phyloP scores from a whole-genome alignment of 1,284 basidiomycete genomes.

The Cryptococcus floricola region DNA sequence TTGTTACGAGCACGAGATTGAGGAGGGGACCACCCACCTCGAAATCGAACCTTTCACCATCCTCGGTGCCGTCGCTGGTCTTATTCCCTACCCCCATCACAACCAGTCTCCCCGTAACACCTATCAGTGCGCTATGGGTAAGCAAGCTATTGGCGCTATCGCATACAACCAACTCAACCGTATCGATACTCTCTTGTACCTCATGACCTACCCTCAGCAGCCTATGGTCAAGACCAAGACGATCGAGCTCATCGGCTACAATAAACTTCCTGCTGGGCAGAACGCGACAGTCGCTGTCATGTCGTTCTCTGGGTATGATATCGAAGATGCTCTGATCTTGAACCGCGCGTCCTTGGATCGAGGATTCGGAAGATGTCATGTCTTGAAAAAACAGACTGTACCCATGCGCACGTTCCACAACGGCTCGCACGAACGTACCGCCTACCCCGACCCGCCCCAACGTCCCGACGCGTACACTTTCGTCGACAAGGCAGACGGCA shows the following conservation, averaged over 20 bases:
- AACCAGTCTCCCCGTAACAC: slow-evolving; percentile 99
- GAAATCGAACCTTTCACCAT: slow-evolving; percentile 99
- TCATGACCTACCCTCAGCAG: slow-evolving; percentile 98
- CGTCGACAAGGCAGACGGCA: slow-evolving; percentile 85
- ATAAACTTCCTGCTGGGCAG: slow-evolving; percentile 93
- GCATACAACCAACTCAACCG: slow-evolving; percentile 97
- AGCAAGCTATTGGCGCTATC: slow-evolving; percentile 99
- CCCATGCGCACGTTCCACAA: slow-evolving; percentile 95
- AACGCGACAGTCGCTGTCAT: slow-evolving; percentile 99
- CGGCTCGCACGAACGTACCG: slow-evolving; percentile 89
- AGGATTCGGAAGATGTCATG: slow-evolving; percentile 96
- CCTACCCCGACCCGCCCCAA: slow-evolving; percentile 76
- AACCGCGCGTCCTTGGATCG: slow-evolving; percentile 94
- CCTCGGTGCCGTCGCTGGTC: slow-evolving; percentile 92
- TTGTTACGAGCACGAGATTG: slow-evolving; percentile 86
- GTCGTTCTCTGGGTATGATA: slow-evolving; percentile 99
- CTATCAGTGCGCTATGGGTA: slow-evolving; percentile 99
- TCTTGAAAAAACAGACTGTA: slow-evolving; percentile 90
- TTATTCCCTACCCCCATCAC: slow-evolving; percentile 99
- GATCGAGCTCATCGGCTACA: slow-evolving; percentile 94
- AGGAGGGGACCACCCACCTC: slow-evolving; percentile 79
- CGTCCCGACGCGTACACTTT: slow-evolving; percentile 69
- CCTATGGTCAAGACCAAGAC: slow-evolving; percentile 99
- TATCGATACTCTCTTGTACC: slow-evolving; percentile 97
- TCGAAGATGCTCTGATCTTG: slow-evolving; percentile 95